Evolutionary conservation across 176 grass and related monocot species (phyloP).

Genomic region (Puya raimondii): DNA sequence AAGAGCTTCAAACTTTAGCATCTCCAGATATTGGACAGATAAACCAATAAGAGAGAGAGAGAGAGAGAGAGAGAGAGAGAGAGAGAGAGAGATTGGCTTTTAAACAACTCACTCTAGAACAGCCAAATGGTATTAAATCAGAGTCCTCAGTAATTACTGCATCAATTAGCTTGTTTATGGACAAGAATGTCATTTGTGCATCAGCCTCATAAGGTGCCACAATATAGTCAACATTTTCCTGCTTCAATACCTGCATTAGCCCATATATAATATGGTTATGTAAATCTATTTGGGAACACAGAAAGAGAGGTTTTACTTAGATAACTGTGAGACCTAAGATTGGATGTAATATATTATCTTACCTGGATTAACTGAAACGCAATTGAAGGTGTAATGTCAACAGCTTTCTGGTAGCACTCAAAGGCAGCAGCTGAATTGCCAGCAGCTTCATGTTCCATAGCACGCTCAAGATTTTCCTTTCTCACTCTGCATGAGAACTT

Average conservation of each 20-base stretch:
- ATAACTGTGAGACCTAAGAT: background rate
- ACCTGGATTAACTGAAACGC: conserved; percentile 86
- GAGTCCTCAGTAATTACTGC: conserved; percentile 95
- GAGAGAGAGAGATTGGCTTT: background rate
- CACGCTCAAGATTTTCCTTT: conserved; percentile 88
- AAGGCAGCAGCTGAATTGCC: conserved; percentile 83
- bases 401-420: conserved; percentile 94
- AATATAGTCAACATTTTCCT: conserved; percentile 84
- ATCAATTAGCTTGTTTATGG: conserved; percentile 90
- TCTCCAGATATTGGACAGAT: background rate
- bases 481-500: conserved; percentile 38
- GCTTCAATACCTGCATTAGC: conserved; percentile 64
- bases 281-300: background rate
- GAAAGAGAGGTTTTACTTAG: background rate
- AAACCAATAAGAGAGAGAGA: background rate
- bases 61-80: background rate
- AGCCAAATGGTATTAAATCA: conserved; percentile 97
- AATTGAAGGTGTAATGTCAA: conserved; percentile 89
- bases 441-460: conserved; percentile 74
- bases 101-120: conserved; percentile 61
- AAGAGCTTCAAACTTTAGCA: conserved; percentile 22
- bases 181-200: conserved; percentile 92
- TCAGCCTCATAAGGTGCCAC: conserved; percentile 98
- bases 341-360: background rate
- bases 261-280: background rate